These are phyloP conservation scores for Volvox reticuliferus DNA, from an alignment of 139 green algal species.

Conservation along the genomic window DNA sequence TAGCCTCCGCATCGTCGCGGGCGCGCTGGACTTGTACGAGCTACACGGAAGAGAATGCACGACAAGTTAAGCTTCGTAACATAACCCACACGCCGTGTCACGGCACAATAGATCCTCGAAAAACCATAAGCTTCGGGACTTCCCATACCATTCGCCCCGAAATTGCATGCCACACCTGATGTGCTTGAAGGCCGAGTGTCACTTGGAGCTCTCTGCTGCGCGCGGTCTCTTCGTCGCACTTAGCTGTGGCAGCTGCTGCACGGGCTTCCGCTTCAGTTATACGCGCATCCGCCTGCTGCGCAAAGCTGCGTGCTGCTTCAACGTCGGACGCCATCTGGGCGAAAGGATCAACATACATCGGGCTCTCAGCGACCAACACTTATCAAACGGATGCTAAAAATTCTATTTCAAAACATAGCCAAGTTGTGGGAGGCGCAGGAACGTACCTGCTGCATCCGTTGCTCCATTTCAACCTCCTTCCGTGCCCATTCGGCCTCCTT, in stretches of 20 bases:
- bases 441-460: conserved; percentile 1
- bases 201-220: background rate
- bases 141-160: too few species aligned
- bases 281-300: background rate
- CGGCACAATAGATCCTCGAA: too few species aligned
- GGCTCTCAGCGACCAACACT: too few species aligned
- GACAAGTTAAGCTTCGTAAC: background rate
- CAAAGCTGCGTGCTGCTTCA: background rate
- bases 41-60: background rate
- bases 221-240: background rate
- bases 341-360: too few species aligned
- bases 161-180: conserved; percentile 10
- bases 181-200: conserved; percentile 31
- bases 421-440: too few species aligned
- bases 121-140: too few species aligned
- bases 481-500: background rate
- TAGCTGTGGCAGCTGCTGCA: background rate
- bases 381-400: too few species aligned
- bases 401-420: too few species aligned
- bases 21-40: background rate
- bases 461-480: background rate
- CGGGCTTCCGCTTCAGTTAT: background rate
- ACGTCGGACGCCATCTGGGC: conserved; percentile 17
- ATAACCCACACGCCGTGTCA: too few species aligned
- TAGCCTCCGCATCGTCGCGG: conserved; percentile 11